These are phyloP conservation scores for Mycosarcoma mackinlayi DNA, from an alignment of 1,284 basidiomycete genomes.

Conservation along the genomic window DNA sequence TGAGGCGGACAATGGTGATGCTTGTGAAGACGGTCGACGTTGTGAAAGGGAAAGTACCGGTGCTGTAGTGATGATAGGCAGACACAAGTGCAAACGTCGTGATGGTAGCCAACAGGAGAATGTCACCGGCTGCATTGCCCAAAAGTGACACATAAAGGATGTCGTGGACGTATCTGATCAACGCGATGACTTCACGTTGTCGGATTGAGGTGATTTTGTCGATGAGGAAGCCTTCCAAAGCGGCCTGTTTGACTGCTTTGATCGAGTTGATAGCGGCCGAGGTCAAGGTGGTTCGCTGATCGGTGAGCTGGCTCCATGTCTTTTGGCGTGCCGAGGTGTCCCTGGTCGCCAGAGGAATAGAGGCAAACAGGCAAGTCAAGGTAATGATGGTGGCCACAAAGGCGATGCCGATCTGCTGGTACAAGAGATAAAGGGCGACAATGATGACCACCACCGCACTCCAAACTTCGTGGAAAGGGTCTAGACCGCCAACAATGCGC, in stretches of 20 bases:
- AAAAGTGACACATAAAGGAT: constrained; percentile 9
- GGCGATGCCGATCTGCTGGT: constrained; percentile 32
- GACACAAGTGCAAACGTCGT: constrained; percentile 25
- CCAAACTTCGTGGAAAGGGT: constrained; percentile 49
- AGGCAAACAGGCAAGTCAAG: constrained; percentile 22
- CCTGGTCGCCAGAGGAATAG: constrained; percentile 32
- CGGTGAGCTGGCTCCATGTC: constrained; percentile 47
- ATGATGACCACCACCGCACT: constrained; percentile 44
- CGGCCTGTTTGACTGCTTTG: constrained; percentile 53
- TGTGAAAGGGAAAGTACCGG: constrained; percentile 25
- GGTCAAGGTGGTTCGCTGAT: constrained; percentile 38
- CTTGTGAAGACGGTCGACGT: constrained; percentile 49
- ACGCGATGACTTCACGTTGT: constrained; percentile 17
- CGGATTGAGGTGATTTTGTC: constrained; percentile 21
- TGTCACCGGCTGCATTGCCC: constrained; percentile 14
- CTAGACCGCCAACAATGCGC: constrained; percentile 38
- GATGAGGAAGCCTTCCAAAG: constrained; percentile 43
- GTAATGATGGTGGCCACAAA: constrained; percentile 48
- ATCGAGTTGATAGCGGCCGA: constrained; percentile 40
- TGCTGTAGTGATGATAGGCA: constrained; percentile 5
- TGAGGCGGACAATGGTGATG: constrained; percentile 46
- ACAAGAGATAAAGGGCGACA: constrained; percentile 49
- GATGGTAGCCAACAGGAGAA: constrained; percentile 35
- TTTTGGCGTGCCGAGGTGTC: constrained; percentile 22
- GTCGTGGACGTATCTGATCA: constrained; percentile 3